These are phyloP conservation scores for Adansonia grandidieri DNA, from an alignment of 441 rosid species.

Conservation along the genomic window DNA sequence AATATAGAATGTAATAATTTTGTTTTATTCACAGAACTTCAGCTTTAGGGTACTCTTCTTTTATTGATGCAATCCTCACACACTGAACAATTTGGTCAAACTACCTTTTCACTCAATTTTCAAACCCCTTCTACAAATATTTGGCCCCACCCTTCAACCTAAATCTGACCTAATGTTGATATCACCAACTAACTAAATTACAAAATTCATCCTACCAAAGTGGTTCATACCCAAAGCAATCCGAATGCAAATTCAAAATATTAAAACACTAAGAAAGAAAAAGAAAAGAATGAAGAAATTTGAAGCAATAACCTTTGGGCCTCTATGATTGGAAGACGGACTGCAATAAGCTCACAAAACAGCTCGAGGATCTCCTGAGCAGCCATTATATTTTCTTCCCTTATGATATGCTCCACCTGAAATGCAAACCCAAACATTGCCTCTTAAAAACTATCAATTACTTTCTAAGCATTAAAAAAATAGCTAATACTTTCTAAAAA, in stretches of 20 bases:
- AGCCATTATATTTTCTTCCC: slow-evolving; percentile 98
- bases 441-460: neutral
- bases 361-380: slow-evolving; percentile 96
- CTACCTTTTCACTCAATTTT: neutral
- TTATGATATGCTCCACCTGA: slow-evolving; percentile 90
- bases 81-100: neutral
- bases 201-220: neutral
- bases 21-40: neutral
- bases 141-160: neutral
- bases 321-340: slow-evolving; percentile 86
- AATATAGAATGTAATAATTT: neutral
- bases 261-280: neutral
- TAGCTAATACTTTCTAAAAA: neutral
- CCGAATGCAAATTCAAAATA: neutral
- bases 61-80: neutral
- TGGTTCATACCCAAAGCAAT: neutral
- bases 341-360: slow-evolving; percentile 79
- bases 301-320: slow-evolving; percentile 62
- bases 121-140: neutral
- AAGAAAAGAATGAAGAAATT: neutral
- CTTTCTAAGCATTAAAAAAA: no score
- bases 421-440: slow-evolving; percentile 8
- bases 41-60: neutral
- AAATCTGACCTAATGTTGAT: neutral
- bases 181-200: neutral